Evolutionary conservation across 306 rosid species (phyloP).

Genomic region (Gastrolobium villosum): DNA sequence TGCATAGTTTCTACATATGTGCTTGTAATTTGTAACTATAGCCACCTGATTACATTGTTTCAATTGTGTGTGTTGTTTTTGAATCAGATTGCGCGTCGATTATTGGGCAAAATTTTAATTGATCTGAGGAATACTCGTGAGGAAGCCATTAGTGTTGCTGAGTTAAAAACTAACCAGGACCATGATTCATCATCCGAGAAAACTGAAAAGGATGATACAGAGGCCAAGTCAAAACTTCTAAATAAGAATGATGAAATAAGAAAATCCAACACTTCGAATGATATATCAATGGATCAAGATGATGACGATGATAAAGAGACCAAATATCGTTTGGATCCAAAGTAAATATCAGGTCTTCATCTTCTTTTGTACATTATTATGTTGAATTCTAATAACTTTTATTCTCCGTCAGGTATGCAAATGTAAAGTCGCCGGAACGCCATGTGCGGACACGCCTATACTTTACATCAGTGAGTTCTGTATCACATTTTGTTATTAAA

Average conservation of each 20-base stretch:
- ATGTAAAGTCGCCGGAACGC: slow-evolving; percentile 96
- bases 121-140: slow-evolving; percentile 95
- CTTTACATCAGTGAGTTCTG: slow-evolving; percentile 87
- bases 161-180: slow-evolving; percentile 80
- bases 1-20: not conserved
- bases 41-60: slow-evolving; percentile 42
- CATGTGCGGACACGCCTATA: slow-evolving; percentile 96
- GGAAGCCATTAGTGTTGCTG: slow-evolving; percentile 93
- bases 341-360: slow-evolving; percentile 58
- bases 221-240: slow-evolving; percentile 61
- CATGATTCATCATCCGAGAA: slow-evolving; percentile 52
- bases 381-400: slow-evolving; percentile 26
- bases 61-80: slow-evolving; percentile 36
- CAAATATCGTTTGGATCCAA: slow-evolving; percentile 96
- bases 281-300: slow-evolving; percentile 86
- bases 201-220: slow-evolving; percentile 67
- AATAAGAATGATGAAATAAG: slow-evolving; percentile 72
- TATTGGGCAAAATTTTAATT: slow-evolving; percentile 90
- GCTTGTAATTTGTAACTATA: not conserved
- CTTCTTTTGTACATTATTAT: slow-evolving; percentile 20
- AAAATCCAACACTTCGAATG: slow-evolving; percentile 62
- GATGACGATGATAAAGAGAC: slow-evolving; percentile 97
- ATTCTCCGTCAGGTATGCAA: slow-evolving; percentile 78
- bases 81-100: slow-evolving; percentile 90
- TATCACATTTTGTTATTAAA: slow-evolving; percentile 24